Base-by-base conservation (phyloP, 805 yeast genomes). In the Yarrowia sp. region DNA sequence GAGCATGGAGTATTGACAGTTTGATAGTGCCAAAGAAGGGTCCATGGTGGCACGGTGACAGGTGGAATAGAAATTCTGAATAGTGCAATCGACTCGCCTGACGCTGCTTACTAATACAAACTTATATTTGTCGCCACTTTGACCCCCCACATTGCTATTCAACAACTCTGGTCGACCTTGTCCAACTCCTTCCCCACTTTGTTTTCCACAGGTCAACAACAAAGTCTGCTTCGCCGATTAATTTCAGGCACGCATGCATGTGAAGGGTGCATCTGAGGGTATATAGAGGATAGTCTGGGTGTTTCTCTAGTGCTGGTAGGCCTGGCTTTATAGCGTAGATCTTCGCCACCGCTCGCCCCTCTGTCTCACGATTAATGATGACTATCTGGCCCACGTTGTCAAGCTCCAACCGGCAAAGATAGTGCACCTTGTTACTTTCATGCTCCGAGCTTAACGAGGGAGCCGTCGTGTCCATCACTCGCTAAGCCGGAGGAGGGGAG, bases 361-460 rank as follows among this genome's bases (percentile, higher is more conserved):
- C 32, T 36, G 58, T 52, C 42, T 52, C 43, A 36, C 16, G 12
- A 35, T 52, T 16, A 42, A 15, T 52, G 58, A 53, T 53, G 59
- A 53, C 45, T 53, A 19, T 53, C 35, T 14, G 19, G 36, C 53
- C 40, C 40, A n/a, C 26, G 14, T n/a, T 35, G 55, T 49, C 55
- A 32, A 49, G 55, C 56, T 35, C 26, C 55, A n/a, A 50, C n/a
- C 16, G 40, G 26, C 10, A 16, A 15, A 49, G 53, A 49, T 49
- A 15, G 19, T 32, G 56, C 59, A 38, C 59, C 32, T n/a, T 40
- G 5, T 36, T 53, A 56, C 48, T 56, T 56, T 56, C 63, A 56
- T 56, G 63, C 48, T 56, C 63, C 9, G 63, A 56, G 63, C 63
- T 56, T 56, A 56, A 15, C 26, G 63, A 16, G 4, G 48, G 48